Base-by-base conservation (phyloP, 2,329 filamentous ascomycete genomes). In the Penicillium freii region DNA sequence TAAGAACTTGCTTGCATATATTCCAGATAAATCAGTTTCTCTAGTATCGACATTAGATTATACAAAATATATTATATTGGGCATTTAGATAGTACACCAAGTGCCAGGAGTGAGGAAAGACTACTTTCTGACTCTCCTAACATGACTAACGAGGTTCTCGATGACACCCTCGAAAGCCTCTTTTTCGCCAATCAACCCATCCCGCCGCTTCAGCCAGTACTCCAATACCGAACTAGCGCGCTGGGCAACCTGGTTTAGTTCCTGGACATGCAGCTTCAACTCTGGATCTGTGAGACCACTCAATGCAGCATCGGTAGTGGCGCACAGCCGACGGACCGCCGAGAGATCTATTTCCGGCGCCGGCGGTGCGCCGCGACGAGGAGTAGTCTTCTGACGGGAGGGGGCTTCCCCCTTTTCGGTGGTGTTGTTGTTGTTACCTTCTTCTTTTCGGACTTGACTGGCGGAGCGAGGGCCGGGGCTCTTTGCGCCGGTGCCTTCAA, bases 121-220 rank as follows among this genome's bases (percentile, higher is more conserved):
- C 77, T 78, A 91, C 76, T 92, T 94, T 71, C 91, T 84, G 56
- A 91, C 86, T 77, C 92, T 91, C 73, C 91, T 83, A 49, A 91
- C 91, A 77, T 96, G 91, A 74, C 92, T 94, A 43, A 97, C 93
- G 63, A 97, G 75, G 73, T 96, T 97, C 77, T 96, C 93, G 81
- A 97, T 97, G 17, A 97, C 93, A 0, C 91, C 92, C 72, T 97
- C 93, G 73, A 97, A 94, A 3, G 92, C 91, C 72, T 97, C 93
- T 66, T 94, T 88, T 71, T 97, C 93, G 40, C 90, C 90, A 62
- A 96, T 79, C 67, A 93, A 91, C 66, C 92, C 91, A 71, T 96
- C 92, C 52, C 89, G 88, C 66, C 87, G 81, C 78, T 90, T 90
- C 66, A 90, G 83, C 93, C 93, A 97, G 72, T 93, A 96, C 63